Conservation (phyloP, 257 asterid species). For the Solanum gandarillasii region DNA sequence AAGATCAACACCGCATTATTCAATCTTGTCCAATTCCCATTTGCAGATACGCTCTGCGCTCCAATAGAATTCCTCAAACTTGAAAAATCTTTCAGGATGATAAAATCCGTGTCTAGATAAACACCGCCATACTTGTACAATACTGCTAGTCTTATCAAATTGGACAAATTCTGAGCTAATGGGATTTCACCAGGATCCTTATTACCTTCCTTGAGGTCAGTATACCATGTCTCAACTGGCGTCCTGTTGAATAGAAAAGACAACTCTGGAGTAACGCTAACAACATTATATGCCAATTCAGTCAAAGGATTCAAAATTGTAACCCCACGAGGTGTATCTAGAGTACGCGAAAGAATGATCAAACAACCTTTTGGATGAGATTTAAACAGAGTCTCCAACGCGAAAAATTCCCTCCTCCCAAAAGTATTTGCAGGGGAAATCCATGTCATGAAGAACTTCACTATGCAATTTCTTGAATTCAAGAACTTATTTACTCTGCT, state of each 20-base stretch:
- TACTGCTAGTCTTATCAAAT: slow-evolving; percentile 55
- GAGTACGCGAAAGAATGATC: slow-evolving; percentile 37
- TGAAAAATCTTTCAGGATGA: slow-evolving; percentile 46
- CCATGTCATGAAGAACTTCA: slow-evolving; percentile 20
- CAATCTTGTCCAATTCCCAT: slow-evolving; percentile 67
- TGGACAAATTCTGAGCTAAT: slow-evolving; percentile 55
- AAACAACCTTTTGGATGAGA: slow-evolving; percentile 33
- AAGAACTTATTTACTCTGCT: background rate
- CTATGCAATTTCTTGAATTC: background rate
- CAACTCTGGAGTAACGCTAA: slow-evolving; percentile 31
- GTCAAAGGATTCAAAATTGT: slow-evolving; percentile 30
- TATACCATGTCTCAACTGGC: slow-evolving; percentile 45
- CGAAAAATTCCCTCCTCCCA: slow-evolving; percentile 31
- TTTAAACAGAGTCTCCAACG: slow-evolving; percentile 42
- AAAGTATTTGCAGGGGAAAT: slow-evolving; percentile 16
- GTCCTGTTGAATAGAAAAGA: slow-evolving; percentile 31
- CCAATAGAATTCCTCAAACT: slow-evolving; percentile 49
- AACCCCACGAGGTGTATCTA: slow-evolving; percentile 46
- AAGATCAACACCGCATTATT: slow-evolving; percentile 61
- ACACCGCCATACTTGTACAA: slow-evolving; percentile 69
- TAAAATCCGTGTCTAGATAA: slow-evolving; percentile 58
- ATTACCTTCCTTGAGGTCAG: slow-evolving; percentile 34
- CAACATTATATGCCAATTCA: slow-evolving; percentile 24
- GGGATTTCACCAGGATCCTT: slow-evolving; percentile 54
- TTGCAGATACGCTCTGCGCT: slow-evolving; percentile 36